Conservation (phyloP, 805 yeast species). For the Metschnikowia kofuensis region DNA sequence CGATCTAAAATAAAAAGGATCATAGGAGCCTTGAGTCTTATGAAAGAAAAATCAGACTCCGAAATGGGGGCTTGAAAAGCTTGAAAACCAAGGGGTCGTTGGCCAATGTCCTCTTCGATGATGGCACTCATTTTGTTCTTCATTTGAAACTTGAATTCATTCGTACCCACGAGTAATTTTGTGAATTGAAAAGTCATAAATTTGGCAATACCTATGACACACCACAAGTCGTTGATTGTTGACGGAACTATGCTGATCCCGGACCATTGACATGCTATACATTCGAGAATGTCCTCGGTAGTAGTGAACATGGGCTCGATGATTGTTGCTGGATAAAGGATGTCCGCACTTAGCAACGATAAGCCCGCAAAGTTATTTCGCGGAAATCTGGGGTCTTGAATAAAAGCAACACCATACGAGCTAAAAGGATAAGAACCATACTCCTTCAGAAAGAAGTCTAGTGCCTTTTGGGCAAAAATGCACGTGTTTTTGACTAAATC, state of each 20-base stretch:
- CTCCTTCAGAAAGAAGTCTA: conserved; percentile 81
- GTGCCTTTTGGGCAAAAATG: conserved; percentile 68
- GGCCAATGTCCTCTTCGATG: conserved; percentile 72
- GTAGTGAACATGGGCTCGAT: conserved; percentile 76
- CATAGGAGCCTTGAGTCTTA: conserved; percentile 79
- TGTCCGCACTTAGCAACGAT: conserved; percentile 54
- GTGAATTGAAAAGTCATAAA: conserved; percentile 78
- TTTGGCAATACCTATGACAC: conserved; percentile 78
- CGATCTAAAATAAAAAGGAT: conserved; percentile 81
- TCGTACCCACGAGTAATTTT: conserved; percentile 71
- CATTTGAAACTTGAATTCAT: conserved; percentile 73
- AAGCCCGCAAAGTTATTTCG: conserved; percentile 69
- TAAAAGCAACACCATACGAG: conserved; percentile 73
- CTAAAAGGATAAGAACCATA: conserved; percentile 93
- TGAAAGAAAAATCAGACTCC: conserved; percentile 61
- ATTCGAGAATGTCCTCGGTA: conserved; percentile 65
- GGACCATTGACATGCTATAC: conserved; percentile 86
- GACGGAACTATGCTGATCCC: conserved; percentile 87
- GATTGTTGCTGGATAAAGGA: conserved; percentile 67
- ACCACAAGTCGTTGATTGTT: conserved; percentile 80
- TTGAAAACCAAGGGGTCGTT: conserved; percentile 77
- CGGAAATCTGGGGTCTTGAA: conserved; percentile 30
- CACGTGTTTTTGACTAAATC: conserved; percentile 67
- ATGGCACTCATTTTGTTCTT: conserved; percentile 63
- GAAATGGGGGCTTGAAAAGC: conserved; percentile 60